Evolutionary conservation across 2,329 filamentous ascomycete genomes (phyloP), one percentile per base, ranked within the genome.

Genomic region (Pseudopyricularia cyperi): DNA sequence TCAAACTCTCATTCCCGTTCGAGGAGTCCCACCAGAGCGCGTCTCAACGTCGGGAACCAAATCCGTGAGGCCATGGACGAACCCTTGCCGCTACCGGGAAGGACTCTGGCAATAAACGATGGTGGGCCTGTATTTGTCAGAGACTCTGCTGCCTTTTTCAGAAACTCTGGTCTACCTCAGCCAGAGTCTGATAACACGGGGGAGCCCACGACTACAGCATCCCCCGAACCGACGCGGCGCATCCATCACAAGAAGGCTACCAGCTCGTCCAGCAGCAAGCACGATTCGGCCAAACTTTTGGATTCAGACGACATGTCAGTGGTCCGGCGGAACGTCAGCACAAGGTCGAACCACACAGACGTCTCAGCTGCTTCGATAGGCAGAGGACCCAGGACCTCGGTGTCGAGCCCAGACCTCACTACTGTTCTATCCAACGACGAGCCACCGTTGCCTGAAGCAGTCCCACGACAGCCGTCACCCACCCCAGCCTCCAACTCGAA

Each of bases 231-330:
- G 19, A 55, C 50, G 17, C 22, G 52, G n/a, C 48, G 52, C 22
- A 48, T 48, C 19, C 62, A 22, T 9, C 35, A 51, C 12, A 30
- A 50, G 12, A 24, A 65, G 30, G 58, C 62, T 50, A 60, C 62
- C 44, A 52, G 54, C 44, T 53, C 59, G 28, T 51, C 59, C 26
- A 53, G 49, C 17, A 65, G 69, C 50, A 75, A 74, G 53, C 72
- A 73, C 50, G 74, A 77, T 56, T 78, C 75, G n/a, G 72, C 66
- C 42, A 76, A 74, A 58, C 69, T 73, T 33, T 57, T 74, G 19
- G 71, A 63, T 17, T 56, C 52, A 0, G 63, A 65, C 15, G 60
- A 60, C 7, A 50, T 34, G 11, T 35, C 49, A 2, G 39, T 48
- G 15, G 15, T 52, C 22, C 19, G 34, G 22, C 49, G 49, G 30